Percentiles rank a stretch among this genome's conserved stretches.
Conservation (phyloP, 2,329 filamentous ascomycete genomes). For the Aspergillus clavatus region DNA sequence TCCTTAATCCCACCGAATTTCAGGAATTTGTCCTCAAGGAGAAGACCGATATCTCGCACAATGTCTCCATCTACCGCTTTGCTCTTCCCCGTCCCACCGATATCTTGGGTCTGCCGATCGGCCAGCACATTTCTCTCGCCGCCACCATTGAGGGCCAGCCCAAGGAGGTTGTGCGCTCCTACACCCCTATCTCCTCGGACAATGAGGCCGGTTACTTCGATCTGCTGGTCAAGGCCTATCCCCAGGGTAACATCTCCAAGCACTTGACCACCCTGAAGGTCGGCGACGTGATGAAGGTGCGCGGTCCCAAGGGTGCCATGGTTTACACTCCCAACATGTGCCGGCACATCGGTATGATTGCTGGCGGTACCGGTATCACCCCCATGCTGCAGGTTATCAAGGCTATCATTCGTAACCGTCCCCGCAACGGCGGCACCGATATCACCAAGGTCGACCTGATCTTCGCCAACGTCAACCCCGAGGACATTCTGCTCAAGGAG, state of each 20-base stretch:
- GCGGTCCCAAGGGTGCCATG: constrained; percentile 95
- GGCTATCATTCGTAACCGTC: constrained; percentile 76
- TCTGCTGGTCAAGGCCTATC: constrained; percentile 96
- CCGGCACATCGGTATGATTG: constrained; percentile 94
- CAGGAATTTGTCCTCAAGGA: constrained; percentile 90
- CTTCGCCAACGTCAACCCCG: constrained; percentile 90
- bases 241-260: constrained; percentile 94
- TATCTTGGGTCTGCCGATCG: constrained; percentile 93
- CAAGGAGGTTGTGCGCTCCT: constrained; percentile 85
- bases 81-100: constrained; percentile 69
- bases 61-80: constrained; percentile 98
- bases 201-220: constrained; percentile 89
- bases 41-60: constrained; percentile 95
- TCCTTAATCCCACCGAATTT: constrained; percentile 81
- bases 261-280: constrained; percentile 78
- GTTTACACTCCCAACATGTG: constrained; percentile 97
- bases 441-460: constrained; percentile 88
- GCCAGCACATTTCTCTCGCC: constrained; percentile 96
- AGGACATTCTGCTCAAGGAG: constrained; percentile 90
- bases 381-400: constrained; percentile 97
- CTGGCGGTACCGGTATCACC: constrained; percentile 94
- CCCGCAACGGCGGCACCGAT: constrained; percentile 62
- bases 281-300: constrained; percentile 83
- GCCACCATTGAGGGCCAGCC: constrained; percentile 69
- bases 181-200: constrained; percentile 88